Base-by-base conservation (phyloP, 2,329 filamentous ascomycete species). In the Ceratocystis papillata region DNA sequence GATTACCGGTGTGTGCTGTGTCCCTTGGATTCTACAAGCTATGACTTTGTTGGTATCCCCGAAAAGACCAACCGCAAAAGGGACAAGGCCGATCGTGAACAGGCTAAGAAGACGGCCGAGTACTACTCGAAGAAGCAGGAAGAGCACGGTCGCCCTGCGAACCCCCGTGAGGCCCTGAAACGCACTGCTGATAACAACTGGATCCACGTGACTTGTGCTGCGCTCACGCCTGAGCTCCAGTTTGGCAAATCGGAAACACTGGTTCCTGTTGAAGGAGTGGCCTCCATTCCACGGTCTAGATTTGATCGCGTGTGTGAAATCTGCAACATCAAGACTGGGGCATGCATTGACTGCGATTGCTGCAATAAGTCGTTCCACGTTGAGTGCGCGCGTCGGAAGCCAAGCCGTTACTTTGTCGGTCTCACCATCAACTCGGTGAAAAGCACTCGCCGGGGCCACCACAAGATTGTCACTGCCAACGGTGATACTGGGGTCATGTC, bases 121-220 rank as follows among this genome's bases (percentile, higher is more conserved):
- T 86, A 86, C 66, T 96, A 96, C 74, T 84, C 85, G 50, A 88
- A 88, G 73, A 87, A 85, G 72, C 93, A 99, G 75, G 84, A 90
- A 72, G 88, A 93, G 68, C 84, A 87, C 71, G 90, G 91, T 70
- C 88, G 92, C 61, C 93, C 94, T 0, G 76, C 87, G 45, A 84
- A 90, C 69, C 94, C 94, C 30, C 85, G 94, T 61, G 94, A 97
- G 74, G 88, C 94, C 2, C 79, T 99, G 69, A 99, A 99, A 77
- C 85, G 90, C 62, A 99, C 94, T 0, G 89, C 88, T 3, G 91
- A 95, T 73, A 97, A 97, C 77, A 97, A 97, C 73, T 99, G 94
- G 94, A 90, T 96, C 17, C 94, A 99, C 74, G 90, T 97, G 33
- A 87, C 88, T 46, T 99, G 94, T 73, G 92, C 94, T 1, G 80